Conservation (phyloP, 2,329 filamentous ascomycete species). For the Cladosporium sp. region DNA sequence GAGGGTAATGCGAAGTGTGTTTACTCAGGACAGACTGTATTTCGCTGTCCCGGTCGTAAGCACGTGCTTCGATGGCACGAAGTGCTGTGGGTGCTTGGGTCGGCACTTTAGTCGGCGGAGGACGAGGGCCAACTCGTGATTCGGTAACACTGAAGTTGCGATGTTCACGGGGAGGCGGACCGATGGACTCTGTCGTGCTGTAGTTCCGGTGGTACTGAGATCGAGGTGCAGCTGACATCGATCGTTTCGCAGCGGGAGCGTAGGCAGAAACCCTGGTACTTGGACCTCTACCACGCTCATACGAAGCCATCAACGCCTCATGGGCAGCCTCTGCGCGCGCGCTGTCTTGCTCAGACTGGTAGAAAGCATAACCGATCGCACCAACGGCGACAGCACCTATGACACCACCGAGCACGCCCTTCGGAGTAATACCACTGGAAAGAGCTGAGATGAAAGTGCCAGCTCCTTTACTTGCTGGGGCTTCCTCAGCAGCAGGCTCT, state of each 20-base stretch:
- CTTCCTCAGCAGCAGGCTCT: constrained; percentile 3
- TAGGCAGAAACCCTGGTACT: constrained; percentile 10
- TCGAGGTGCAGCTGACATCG: constrained; percentile 17
- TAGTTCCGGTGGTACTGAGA: constrained; percentile 39
- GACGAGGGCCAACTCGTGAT: constrained; percentile 31
- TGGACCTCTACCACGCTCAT: constrained; percentile 6
- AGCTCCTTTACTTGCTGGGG: background rate
- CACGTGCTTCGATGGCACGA: constrained; percentile 43
- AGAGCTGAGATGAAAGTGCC: constrained; percentile 3
- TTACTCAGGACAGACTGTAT: constrained; percentile 31
- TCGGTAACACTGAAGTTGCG: constrained; percentile 37
- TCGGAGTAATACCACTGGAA: constrained; percentile 2
- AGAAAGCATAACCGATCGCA: constrained; percentile 17
- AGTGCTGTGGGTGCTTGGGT: constrained; percentile 28
- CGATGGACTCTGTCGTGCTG: constrained; percentile 39
- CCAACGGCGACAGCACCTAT: constrained; percentile 18
- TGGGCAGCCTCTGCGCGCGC: constrained; percentile 46
- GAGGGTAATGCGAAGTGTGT: constrained; percentile 28
- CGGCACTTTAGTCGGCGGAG: constrained; percentile 24
- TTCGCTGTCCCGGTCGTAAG: constrained; percentile 29
- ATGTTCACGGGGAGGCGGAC: constrained; percentile 26
- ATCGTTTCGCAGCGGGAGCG: constrained; percentile 12
- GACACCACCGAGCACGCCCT: constrained; percentile 13
- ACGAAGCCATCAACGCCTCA: constrained; percentile 28
- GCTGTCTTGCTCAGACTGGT: constrained; percentile 52